Evolutionary conservation across 805 yeast species (phyloP).

Genomic region (Candida boleticola): DNA sequence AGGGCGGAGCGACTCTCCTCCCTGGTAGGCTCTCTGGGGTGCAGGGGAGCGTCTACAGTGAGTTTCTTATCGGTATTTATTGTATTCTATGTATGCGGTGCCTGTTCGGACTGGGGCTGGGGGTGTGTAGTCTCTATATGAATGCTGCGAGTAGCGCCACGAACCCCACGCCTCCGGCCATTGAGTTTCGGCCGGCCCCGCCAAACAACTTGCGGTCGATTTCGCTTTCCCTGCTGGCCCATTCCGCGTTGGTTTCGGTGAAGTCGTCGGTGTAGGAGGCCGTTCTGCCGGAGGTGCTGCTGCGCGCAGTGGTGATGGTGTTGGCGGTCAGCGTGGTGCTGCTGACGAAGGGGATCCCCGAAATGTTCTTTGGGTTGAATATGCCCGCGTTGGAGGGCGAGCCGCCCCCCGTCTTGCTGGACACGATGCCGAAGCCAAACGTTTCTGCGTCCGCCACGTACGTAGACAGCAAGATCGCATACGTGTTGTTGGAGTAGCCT

Average conservation of each 20-base stretch:
- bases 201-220: neutral
- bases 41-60: too few species aligned
- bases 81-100: too few species aligned
- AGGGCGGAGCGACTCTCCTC: too few species aligned
- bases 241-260: too few species aligned
- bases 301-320: neutral
- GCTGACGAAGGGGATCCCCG: neutral
- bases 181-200: neutral
- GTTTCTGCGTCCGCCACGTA: neutral
- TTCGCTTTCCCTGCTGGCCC: neutral
- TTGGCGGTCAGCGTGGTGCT: neutral
- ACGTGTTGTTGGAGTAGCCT: neutral
- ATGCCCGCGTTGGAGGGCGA: neutral
- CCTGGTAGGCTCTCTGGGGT: too few species aligned
- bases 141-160: neutral
- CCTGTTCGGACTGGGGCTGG: too few species aligned
- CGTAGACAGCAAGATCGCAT: neutral
- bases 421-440: neutral
- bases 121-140: too few species aligned
- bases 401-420: neutral
- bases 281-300: neutral
- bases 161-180: neutral
- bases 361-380: neutral
- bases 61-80: too few species aligned
- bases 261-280: neutral